phyloP scores from a whole-genome alignment of 1,284 basidiomycete species.

The Pseudozyma flocculosa region DNA sequence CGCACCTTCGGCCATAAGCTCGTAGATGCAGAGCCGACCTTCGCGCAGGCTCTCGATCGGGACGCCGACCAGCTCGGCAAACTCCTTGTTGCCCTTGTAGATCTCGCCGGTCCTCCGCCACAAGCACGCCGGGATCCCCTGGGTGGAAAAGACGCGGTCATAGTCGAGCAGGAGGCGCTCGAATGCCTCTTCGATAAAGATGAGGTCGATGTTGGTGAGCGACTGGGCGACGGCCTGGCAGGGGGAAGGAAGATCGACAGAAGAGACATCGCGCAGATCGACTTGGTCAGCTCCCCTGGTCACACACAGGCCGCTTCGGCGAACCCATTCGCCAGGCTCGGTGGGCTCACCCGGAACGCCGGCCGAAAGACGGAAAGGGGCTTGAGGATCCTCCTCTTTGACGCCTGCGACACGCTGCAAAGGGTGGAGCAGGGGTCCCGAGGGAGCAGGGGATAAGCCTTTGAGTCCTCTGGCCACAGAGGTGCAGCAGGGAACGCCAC shows the following conservation, averaged over 20 bases:
- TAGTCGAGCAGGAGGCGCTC: constrained; percentile 93
- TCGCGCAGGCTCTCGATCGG: constrained; percentile 78
- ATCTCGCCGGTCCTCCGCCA: constrained; percentile 98
- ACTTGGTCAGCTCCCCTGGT: neutral
- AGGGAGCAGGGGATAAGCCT: too few species aligned
- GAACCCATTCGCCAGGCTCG: too few species aligned
- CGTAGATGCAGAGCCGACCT: constrained; percentile 92
- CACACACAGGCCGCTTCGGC: too few species aligned
- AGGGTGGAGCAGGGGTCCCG: too few species aligned
- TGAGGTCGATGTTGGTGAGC: constrained; percentile 89
- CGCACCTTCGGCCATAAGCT: constrained; percentile 64
- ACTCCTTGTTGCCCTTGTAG: constrained; percentile 95
- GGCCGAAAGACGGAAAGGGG: constrained; percentile 86
- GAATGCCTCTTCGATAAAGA: constrained; percentile 82
- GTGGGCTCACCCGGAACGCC: constrained; percentile 72
- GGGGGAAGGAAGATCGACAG: neutral
- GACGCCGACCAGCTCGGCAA: constrained; percentile 80
- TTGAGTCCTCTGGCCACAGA: too few species aligned
- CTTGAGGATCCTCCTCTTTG: constrained; percentile 83
- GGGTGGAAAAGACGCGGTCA: constrained; percentile 75
- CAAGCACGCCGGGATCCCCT: constrained; percentile 90
- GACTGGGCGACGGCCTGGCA: constrained; percentile 68
- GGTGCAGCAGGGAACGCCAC: too few species aligned
- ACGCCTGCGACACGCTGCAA: constrained; percentile 56
- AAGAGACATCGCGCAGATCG: neutral